Base-by-base conservation (phyloP, 2,329 filamentous ascomycete species). In the Cercospora zeina region DNA sequence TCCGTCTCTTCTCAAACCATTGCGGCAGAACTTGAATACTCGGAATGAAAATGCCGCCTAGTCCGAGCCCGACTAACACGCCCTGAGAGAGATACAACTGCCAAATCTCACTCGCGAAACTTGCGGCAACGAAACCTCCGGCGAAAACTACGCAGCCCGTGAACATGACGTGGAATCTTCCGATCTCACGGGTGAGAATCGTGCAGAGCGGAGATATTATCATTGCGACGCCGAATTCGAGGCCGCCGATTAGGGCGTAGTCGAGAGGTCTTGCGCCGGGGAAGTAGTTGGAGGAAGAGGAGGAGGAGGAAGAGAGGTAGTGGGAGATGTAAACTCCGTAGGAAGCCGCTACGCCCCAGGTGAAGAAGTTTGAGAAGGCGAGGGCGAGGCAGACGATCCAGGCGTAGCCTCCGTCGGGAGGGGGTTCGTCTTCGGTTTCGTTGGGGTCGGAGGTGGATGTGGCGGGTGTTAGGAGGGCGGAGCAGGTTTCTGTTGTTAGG, bases 251-350 rank as follows among this genome's bases (percentile, higher is more conserved):
- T 39, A 78, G 73, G 3, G 77, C 77, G 65, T 75, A 79, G 64
- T 78, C 74, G 55, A 78, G 68, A 0, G 73, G 54, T 0, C 68
- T 70, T 13, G 77, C 74, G 14, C 68, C 68, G 0, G 73, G 72
- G 58, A 77, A 79, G 8, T 71, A 70, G 21, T 21, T 3, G 7
- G 42, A 4, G 11, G 42, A 27, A 1, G 42, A n/a, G 21, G 36
- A n/a, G 5, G 36, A 39, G 14, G 73, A 56, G 27, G 74, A 67
- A 4, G 68, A 59, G 6, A 80, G 69, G 62, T 79, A 81, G 59
- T 79, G 75, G 4, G 77, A 75, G 0, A 81, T 74, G 62, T 79
- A 80, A 13, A 81, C 75, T 37, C 77, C 77, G 61, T 78, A 81
- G 13, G 72, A 74, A 21, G 69, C 65, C 19, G 65, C 62, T 4